These are phyloP conservation scores for Didymella segeticola DNA, from an alignment of 2,329 filamentous ascomycete species.

Conservation along the genomic window DNA sequence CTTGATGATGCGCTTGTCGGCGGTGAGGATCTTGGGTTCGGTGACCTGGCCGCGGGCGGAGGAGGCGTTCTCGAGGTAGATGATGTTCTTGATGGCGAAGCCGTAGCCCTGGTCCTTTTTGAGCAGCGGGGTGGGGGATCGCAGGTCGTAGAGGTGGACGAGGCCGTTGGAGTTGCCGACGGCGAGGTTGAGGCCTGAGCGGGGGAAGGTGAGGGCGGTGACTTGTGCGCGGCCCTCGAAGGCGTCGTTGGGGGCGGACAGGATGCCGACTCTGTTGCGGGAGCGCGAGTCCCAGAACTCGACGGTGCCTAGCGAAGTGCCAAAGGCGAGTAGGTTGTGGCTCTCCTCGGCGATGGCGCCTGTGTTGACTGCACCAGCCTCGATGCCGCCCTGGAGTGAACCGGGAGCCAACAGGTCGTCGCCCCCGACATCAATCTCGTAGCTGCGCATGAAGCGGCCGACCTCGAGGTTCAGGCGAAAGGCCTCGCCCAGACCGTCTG, in stretches of 20 bases:
- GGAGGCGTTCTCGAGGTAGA: conserved; percentile 72
- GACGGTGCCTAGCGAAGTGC: conserved; percentile 92
- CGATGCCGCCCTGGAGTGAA: conserved; percentile 84
- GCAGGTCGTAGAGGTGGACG: conserved; percentile 89
- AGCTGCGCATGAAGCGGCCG: conserved; percentile 92
- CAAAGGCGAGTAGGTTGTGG: conserved; percentile 90
- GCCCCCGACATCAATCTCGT: conserved; percentile 86
- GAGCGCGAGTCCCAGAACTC: conserved; percentile 96
- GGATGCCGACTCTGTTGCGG: conserved; percentile 77
- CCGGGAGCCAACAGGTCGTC: conserved; percentile 77
- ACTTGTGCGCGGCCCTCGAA: conserved; percentile 65
- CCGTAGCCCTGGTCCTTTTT: conserved; percentile 97
- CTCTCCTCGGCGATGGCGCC: conserved; percentile 86
- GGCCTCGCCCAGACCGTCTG: conserved; percentile 86
- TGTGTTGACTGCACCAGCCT: conserved; percentile 84
- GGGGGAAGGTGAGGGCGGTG: conserved; percentile 85
- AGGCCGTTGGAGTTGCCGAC: conserved; percentile 88
- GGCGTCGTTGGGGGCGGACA: conserved; percentile 62
- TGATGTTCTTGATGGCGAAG: conserved; percentile 85
- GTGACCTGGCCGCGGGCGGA: conserved; percentile 67
- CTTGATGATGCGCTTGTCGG: conserved; percentile 96
- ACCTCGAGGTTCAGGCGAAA: conserved; percentile 91
- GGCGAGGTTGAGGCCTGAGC: conserved; percentile 82
- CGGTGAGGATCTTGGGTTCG: conserved; percentile 80
- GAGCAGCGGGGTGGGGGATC: conserved; percentile 82